Percentiles rank a stretch among this genome's conserved stretches.
Conservation (phyloP, 2,329 filamentous ascomycete species). For the Pestalotiopsis fici region DNA sequence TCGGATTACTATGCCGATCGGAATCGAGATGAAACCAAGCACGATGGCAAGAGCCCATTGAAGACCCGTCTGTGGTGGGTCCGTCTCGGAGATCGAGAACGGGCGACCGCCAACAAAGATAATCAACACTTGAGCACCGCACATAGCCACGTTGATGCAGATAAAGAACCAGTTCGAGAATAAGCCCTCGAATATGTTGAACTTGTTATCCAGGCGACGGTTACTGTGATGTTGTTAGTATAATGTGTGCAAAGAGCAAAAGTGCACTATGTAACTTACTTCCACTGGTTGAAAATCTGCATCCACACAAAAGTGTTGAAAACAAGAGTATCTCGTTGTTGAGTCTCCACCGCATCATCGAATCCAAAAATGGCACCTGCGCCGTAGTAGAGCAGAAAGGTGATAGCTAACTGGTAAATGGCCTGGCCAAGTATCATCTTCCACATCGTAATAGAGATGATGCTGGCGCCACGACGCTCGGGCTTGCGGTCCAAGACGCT, state of each 20-base stretch:
- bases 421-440: slow-evolving; percentile 98
- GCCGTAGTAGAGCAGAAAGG: slow-evolving; percentile 83
- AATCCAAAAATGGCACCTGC: slow-evolving; percentile 58
- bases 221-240: slow-evolving; percentile 55
- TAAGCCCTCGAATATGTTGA: slow-evolving; percentile 94
- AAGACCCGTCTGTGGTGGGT: slow-evolving; percentile 58
- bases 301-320: slow-evolving; percentile 99
- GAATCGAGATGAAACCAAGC: slow-evolving; percentile 81
- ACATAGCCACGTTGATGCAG: slow-evolving; percentile 81
- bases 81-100: slow-evolving; percentile 67
- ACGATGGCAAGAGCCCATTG: slow-evolving; percentile 90
- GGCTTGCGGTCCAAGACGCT: slow-evolving; percentile 78
- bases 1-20: slow-evolving; percentile 79
- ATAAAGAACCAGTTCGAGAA: slow-evolving; percentile 87
- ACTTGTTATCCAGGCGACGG: slow-evolving; percentile 87
- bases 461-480: slow-evolving; percentile 56
- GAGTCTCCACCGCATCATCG: slow-evolving; percentile 31
- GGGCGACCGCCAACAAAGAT: slow-evolving; percentile 82
- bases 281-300: slow-evolving; percentile 99
- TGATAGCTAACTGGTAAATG: slow-evolving; percentile 80
- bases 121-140: slow-evolving; percentile 86
- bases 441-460: slow-evolving; percentile 93
- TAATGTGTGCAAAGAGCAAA: neutral
- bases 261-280: slow-evolving; percentile 55
- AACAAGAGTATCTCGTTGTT: slow-evolving; percentile 74